These are phyloP conservation scores for Fusarium domesticum DNA, from an alignment of 2,329 filamentous ascomycete genomes.

Conservation along the genomic window DNA sequence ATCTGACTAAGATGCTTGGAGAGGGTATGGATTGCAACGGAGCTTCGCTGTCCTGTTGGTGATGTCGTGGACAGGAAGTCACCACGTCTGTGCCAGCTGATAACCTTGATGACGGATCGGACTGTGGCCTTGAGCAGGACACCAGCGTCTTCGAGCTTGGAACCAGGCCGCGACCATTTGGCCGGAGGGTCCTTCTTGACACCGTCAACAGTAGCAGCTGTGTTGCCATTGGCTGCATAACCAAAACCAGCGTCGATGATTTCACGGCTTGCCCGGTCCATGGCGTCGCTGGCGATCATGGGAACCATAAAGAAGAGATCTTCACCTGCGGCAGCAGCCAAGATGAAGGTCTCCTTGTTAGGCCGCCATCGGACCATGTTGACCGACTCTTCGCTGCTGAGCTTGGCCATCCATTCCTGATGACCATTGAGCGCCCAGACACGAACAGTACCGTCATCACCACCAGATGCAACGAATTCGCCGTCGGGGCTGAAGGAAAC, in stretches of 20 bases:
- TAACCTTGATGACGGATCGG: constrained; percentile 75
- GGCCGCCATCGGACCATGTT: constrained; percentile 89
- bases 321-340: constrained; percentile 82
- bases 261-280: constrained; percentile 71
- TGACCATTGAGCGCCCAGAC: constrained; percentile 91
- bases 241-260: constrained; percentile 88
- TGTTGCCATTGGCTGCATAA: constrained; percentile 70
- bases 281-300: constrained; percentile 66
- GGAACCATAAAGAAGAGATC: constrained; percentile 83
- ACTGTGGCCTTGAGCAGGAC: constrained; percentile 80
- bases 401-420: constrained; percentile 78
- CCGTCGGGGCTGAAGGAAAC: constrained; percentile 83
- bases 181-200: constrained; percentile 71
- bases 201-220: constrained; percentile 50
- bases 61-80: constrained; percentile 94
- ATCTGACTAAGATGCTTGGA: constrained; percentile 94
- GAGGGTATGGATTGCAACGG: constrained; percentile 91
- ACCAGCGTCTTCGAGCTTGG: constrained; percentile 70
- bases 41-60: constrained; percentile 70
- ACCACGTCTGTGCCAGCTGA: constrained; percentile 90
- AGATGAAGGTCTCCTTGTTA: constrained; percentile 71
- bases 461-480: constrained; percentile 83
- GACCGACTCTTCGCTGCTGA: constrained; percentile 76
- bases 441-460: constrained; percentile 88
- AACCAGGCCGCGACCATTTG: constrained; percentile 78